Evolutionary conservation across 805 yeast species (phyloP).

Genomic region (Candida nonsorbophila): DNA sequence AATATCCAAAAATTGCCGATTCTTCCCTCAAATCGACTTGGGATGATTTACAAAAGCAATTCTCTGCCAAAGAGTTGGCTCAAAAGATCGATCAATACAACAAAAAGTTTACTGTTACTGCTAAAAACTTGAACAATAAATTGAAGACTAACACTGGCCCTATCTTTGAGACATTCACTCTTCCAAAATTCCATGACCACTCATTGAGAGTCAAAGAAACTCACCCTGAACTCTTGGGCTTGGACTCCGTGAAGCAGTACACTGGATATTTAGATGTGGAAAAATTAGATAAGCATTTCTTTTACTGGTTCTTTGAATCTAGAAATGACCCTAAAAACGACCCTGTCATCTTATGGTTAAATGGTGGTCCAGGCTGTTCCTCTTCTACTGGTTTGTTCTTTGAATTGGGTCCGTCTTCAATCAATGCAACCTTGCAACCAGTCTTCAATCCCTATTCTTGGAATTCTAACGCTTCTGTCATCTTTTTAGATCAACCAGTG

Average conservation of each 20-base stretch:
- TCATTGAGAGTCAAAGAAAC: constrained; percentile 25
- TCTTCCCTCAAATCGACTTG: too few species aligned
- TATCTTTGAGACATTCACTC: constrained; percentile 16
- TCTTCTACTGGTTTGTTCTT: constrained; percentile 85
- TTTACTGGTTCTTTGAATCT: constrained; percentile 91
- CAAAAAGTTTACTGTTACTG: neutral
- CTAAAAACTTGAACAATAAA: neutral
- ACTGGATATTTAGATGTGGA: constrained; percentile 37
- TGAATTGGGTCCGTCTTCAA: constrained; percentile 85
- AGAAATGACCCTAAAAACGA: constrained; percentile 82
- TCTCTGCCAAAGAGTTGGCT: too few species aligned
- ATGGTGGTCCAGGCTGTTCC: constrained; percentile 97
- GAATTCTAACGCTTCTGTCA: constrained; percentile 87
- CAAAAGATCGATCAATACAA: too few species aligned
- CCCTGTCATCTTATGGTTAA: constrained; percentile 86
- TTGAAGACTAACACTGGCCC: neutral
- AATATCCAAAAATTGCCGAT: too few species aligned
- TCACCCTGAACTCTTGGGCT: constrained; percentile 29
- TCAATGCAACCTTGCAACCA: constrained; percentile 64
- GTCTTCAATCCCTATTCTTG: constrained; percentile 78
- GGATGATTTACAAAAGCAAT: too few species aligned
- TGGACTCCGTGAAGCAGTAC: constrained; percentile 32
- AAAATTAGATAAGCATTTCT: constrained; percentile 61
- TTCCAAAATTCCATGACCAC: constrained; percentile 19
- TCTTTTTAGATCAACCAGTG: constrained; percentile 91